phyloP scores from a whole-genome alignment of 352 stramenopile genomes.

The Phytophthora crassamura region DNA sequence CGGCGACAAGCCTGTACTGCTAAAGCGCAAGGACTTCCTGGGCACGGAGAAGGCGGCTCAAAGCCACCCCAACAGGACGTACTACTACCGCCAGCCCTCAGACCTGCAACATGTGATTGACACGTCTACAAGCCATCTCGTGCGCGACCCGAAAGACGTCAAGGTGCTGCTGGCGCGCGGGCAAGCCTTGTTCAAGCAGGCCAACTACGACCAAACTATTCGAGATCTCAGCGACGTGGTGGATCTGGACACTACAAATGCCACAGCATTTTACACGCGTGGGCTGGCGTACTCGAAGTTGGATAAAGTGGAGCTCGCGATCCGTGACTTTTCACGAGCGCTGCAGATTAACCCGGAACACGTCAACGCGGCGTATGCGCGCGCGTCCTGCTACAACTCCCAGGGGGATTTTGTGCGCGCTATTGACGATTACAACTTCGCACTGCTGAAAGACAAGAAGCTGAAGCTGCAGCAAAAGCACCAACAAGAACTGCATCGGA shows the following conservation, averaged over 20 bases:
- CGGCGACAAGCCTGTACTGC: conserved; percentile 39
- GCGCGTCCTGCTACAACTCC: conserved; percentile 88
- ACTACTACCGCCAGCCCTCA: conserved; percentile 77
- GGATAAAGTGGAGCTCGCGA: conserved; percentile 72
- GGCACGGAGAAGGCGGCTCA: conserved; percentile 67
- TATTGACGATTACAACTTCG: conserved; percentile 92
- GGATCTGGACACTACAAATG: conserved; percentile 52
- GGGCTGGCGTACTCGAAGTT: conserved; percentile 78
- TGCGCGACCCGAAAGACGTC: conserved; percentile 57
- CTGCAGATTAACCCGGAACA: conserved; percentile 87
- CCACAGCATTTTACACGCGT: conserved; percentile 72
- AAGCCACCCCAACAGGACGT: conserved; percentile 72
- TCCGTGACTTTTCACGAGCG: conserved; percentile 78
- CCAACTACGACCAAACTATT: conserved; percentile 58
- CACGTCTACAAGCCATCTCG: conserved; percentile 71
- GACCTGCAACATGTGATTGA: conserved; percentile 84
- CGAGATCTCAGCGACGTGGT: conserved; percentile 60
- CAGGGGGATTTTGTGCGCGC: conserved; percentile 85
- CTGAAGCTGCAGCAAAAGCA: conserved; percentile 50
- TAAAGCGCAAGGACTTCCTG: conserved; percentile 87
- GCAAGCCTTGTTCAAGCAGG: conserved; percentile 83
- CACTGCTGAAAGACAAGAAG: conserved; percentile 83
- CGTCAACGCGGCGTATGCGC: conserved; percentile 88
- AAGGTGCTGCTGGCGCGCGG: conserved; percentile 79
- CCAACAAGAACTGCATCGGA: conserved; percentile 37